phyloP scores from a whole-genome alignment of 1,284 basidiomycete genomes.

The Sporisorium exsertum region DNA sequence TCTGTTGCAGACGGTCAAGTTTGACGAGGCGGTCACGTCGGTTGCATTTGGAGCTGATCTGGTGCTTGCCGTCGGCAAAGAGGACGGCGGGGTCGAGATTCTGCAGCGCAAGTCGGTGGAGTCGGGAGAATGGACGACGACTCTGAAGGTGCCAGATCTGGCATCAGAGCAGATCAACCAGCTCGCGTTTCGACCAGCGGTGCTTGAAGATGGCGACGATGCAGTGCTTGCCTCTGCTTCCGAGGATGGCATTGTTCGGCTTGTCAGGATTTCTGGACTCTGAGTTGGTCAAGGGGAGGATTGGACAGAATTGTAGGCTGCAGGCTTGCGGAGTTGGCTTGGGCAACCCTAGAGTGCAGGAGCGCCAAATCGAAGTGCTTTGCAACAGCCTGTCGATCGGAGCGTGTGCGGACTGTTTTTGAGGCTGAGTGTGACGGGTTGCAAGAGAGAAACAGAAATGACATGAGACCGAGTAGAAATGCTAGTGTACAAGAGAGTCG shows the following conservation, averaged over 20 bases:
- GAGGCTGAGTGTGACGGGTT: background rate
- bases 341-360: background rate
- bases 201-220: slow-evolving; percentile 47
- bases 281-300: background rate
- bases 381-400: background rate
- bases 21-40: slow-evolving; percentile 50
- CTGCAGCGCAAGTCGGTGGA: slow-evolving; percentile 12
- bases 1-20: slow-evolving; percentile 38
- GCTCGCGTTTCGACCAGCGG: slow-evolving; percentile 55
- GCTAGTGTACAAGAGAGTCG: slow-evolving; percentile 33
- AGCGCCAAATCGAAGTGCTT: background rate
- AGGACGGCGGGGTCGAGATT: slow-evolving; percentile 88
- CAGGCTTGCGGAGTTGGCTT: background rate
- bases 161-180: slow-evolving; percentile 61
- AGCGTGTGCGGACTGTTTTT: background rate
- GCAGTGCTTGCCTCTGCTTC: slow-evolving; percentile 51
- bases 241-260: slow-evolving; percentile 56
- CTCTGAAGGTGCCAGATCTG: slow-evolving; percentile 35
- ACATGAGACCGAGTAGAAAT: slow-evolving; percentile 6
- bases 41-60: slow-evolving; percentile 43
- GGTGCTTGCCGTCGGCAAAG: slow-evolving; percentile 88
- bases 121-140: slow-evolving; percentile 23
- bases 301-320: background rate
- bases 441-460: background rate
- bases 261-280: slow-evolving; percentile 28